These are phyloP conservation scores for Aspergillus awamori DNA, from an alignment of 2,329 filamentous ascomycete species.

Conservation along the genomic window DNA sequence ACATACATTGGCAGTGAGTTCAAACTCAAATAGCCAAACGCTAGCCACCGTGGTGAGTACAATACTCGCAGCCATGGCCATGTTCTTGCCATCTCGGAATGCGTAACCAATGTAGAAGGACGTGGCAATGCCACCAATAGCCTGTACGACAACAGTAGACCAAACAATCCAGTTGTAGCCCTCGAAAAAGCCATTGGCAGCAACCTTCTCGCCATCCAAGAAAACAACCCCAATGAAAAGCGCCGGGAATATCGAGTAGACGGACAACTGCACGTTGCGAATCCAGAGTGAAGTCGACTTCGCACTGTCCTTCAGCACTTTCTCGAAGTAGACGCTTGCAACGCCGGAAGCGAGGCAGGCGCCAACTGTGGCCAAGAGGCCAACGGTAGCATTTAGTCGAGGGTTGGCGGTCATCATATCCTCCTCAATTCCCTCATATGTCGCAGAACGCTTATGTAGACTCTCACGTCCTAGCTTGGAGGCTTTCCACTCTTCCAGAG, in stretches of 20 bases:
- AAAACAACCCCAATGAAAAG: constrained; percentile 83
- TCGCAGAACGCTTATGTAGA: constrained; percentile 73
- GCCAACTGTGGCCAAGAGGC: constrained; percentile 74
- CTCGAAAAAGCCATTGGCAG: constrained; percentile 85
- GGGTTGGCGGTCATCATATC: constrained; percentile 57
- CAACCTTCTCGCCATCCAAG: constrained; percentile 82
- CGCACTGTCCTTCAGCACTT: constrained; percentile 84
- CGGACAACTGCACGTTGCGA: constrained; percentile 89
- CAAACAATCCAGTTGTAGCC: constrained; percentile 94
- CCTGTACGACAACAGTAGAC: constrained; percentile 80
- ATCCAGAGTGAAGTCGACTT: constrained; percentile 82
- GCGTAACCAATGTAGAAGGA: constrained; percentile 80
- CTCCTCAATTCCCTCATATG: constrained; percentile 82
- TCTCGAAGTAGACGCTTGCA: constrained; percentile 72
- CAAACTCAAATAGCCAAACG: constrained; percentile 80
- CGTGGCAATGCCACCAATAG: constrained; percentile 80
- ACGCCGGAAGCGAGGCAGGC: constrained; percentile 81
- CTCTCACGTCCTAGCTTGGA: constrained; percentile 52
- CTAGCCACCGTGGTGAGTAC: constrained; percentile 84
- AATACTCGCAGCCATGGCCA: constrained; percentile 90
- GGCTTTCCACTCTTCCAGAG: constrained; percentile 72
- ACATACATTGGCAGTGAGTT: constrained; percentile 72
- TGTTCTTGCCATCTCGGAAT: constrained; percentile 91
- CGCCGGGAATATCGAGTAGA: constrained; percentile 90
- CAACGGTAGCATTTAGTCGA: constrained; percentile 75